A percentile compares a stretch with the other conserved stretches of the same genome.
These are phyloP conservation scores for Chlorella ohadii DNA, from an alignment of 139 green algal genomes.

Conservation along the genomic window DNA sequence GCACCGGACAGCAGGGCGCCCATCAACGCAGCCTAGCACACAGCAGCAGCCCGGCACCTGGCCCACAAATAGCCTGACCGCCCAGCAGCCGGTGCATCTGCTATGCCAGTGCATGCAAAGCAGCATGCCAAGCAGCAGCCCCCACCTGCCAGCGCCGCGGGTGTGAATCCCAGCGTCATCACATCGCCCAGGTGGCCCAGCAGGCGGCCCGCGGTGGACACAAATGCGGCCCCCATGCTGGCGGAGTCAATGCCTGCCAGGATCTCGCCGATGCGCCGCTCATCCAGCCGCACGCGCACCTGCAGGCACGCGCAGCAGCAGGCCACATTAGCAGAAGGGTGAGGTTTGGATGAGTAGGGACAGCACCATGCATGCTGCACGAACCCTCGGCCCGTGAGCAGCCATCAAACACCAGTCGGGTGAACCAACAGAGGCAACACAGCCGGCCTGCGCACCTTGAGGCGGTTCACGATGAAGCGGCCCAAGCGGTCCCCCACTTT, in stretches of 20 bases:
- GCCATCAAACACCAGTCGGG: too few species aligned
- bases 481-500: slow-evolving; percentile 43
- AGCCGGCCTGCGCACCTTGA: slow-evolving; percentile 34
- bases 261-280: slow-evolving; percentile 67
- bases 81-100: too few species aligned
- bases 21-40: too few species aligned
- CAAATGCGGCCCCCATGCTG: slow-evolving; percentile 51
- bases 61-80: too few species aligned
- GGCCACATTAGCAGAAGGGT: background rate
- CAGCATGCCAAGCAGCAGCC: too few species aligned
- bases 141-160: slow-evolving; percentile 14
- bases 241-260: slow-evolving; percentile 51
- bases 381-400: too few species aligned
- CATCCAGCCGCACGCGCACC: slow-evolving; percentile 64
- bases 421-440: too few species aligned
- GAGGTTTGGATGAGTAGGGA: too few species aligned
- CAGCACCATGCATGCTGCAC: too few species aligned
- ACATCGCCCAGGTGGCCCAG: slow-evolving; percentile 73
- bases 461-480: slow-evolving; percentile 63
- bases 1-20: too few species aligned
- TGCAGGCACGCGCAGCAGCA: slow-evolving; percentile 32
- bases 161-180: slow-evolving; percentile 59
- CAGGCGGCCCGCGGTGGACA: slow-evolving; percentile 49
- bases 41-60: too few species aligned
- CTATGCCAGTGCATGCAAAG: too few species aligned